phyloP scores from a whole-genome alignment of 2,329 filamentous ascomycete species.

The Trichoderma endophyticum region DNA sequence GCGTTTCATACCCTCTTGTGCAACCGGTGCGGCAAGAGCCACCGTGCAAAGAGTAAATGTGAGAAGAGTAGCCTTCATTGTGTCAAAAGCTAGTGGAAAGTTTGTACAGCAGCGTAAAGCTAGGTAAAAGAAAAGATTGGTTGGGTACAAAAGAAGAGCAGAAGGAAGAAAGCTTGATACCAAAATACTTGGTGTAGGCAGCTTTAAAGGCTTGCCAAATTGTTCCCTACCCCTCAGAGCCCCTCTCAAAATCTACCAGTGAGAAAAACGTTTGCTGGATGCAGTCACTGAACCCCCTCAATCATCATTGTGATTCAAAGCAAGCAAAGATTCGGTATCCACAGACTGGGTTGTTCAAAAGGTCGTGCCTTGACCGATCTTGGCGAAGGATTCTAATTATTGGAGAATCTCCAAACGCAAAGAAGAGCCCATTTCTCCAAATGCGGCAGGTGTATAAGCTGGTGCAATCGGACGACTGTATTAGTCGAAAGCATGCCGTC shows the following conservation, averaged over 20 bases:
- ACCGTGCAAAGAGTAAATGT: neutral
- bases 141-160: neutral
- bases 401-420: neutral
- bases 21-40: neutral
- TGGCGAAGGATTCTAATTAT: neutral
- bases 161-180: neutral
- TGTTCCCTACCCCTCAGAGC: neutral
- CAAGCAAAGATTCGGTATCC: neutral
- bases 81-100: neutral
- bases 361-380: neutral
- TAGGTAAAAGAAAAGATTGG: neutral
- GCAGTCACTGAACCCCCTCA: neutral
- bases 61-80: neutral
- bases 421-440: neutral
- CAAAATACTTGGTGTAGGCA: neutral
- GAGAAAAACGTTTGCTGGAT: neutral
- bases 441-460: neutral
- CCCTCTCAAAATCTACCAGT: neutral
- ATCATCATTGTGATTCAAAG: neutral
- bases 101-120: neutral
- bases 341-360: neutral
- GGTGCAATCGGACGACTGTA: neutral
- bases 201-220: neutral
- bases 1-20: neutral
- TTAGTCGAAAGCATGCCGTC: neutral